Conservation (phyloP, 805 yeast genomes). For the Nakazawaea ambrosiae region DNA sequence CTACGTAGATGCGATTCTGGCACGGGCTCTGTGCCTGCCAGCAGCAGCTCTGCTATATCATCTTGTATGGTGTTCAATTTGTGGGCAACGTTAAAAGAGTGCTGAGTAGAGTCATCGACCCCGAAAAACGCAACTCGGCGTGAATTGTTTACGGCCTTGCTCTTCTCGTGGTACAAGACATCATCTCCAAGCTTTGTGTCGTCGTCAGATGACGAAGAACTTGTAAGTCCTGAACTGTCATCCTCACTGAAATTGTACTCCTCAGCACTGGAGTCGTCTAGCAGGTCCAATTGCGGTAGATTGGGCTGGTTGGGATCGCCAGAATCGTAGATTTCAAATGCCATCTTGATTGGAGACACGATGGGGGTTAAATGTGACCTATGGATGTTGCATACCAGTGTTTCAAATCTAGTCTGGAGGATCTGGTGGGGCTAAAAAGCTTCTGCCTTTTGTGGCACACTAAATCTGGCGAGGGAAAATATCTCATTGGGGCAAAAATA, state of each 20-base stretch:
- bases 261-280: constrained; percentile 25
- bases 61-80: background rate
- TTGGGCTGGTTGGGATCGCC: constrained; percentile 34
- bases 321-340: constrained; percentile 26
- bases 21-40: background rate
- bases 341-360: too few relatives aligned
- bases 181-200: background rate
- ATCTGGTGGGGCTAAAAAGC: too few relatives aligned
- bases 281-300: constrained; percentile 25
- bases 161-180: background rate
- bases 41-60: too few relatives aligned
- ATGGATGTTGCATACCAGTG: too few relatives aligned
- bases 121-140: background rate
- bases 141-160: background rate
- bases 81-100: background rate
- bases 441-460: too few relatives aligned
- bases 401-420: too few relatives aligned
- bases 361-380: background rate
- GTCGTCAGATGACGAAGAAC: background rate
- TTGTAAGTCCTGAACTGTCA: constrained; percentile 11
- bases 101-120: background rate
- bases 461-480: too few relatives aligned
- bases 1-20: background rate
- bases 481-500: too few relatives aligned
- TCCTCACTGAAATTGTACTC: constrained; percentile 18